These are phyloP conservation scores for Penicillium sp. DNA, from an alignment of 2,329 filamentous ascomycete genomes.

Conservation along the genomic window DNA sequence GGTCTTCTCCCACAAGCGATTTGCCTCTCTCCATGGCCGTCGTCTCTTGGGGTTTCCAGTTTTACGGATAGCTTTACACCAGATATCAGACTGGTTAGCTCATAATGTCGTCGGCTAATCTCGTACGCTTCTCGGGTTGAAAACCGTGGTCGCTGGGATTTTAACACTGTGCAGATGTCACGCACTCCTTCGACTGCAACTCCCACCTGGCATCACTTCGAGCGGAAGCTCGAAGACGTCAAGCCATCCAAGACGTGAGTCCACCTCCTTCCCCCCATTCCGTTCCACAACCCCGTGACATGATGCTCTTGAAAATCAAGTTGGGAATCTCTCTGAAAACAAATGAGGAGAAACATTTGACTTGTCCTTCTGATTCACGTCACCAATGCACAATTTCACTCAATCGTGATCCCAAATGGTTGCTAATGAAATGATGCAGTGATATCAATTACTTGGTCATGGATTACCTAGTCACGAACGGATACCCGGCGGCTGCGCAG, in stretches of 20 bases:
- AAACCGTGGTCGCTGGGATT: slow-evolving; percentile 32
- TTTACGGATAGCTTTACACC: slow-evolving; percentile 34
- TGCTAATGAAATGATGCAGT: slow-evolving; percentile 55
- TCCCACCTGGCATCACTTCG: slow-evolving; percentile 72
- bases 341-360: slow-evolving; percentile 88
- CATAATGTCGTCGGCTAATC: slow-evolving; percentile 46
- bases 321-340: slow-evolving; percentile 99
- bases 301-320: slow-evolving; percentile 81
- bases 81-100: slow-evolving; percentile 16
- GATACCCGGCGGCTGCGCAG: slow-evolving; percentile 87
- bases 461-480: slow-evolving; percentile 95
- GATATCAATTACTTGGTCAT: slow-evolving; percentile 95
- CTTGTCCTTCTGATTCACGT: slow-evolving; percentile 68
- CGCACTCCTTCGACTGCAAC: slow-evolving; percentile 71
- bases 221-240: slow-evolving; percentile 77
- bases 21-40: slow-evolving; percentile 35
- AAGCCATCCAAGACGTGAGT: slow-evolving; percentile 89
- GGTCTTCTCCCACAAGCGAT: slow-evolving; percentile 25
- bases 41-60: slow-evolving; percentile 34
- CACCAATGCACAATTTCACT: slow-evolving; percentile 13
- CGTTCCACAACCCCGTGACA: slow-evolving; percentile 49
- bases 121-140: slow-evolving; percentile 43
- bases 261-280: slow-evolving; percentile 5
- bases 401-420: slow-evolving; percentile 3
- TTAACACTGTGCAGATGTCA: slow-evolving; percentile 60